These are phyloP conservation scores for Trichoderma gamsii DNA, from an alignment of 495 filamentous ascomycete genomes.

Conservation along the genomic window DNA sequence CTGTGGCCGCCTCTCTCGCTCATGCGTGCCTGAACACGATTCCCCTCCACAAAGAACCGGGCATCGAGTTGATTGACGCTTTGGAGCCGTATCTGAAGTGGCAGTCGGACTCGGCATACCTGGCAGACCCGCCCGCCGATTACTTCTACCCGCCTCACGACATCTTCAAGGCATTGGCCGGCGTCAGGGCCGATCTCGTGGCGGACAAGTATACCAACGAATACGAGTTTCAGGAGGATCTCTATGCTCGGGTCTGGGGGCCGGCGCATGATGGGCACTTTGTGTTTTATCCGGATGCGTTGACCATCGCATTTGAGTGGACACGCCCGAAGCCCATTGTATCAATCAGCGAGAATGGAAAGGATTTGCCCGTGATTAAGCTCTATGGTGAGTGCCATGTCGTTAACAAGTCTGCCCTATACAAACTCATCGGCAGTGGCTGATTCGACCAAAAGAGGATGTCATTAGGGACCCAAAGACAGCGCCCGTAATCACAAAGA, in stretches of 20 bases:
- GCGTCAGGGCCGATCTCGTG: slow-evolving; percentile 29
- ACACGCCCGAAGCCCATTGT: slow-evolving; percentile 30
- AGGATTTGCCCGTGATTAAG: slow-evolving; percentile 33
- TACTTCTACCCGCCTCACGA: slow-evolving; percentile 43
- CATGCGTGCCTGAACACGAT: slow-evolving; percentile 43
- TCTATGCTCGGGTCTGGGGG: slow-evolving; percentile 31
- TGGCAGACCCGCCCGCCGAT: slow-evolving; percentile 36
- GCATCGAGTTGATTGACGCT: slow-evolving; percentile 36
- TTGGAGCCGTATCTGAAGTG: slow-evolving; percentile 39
- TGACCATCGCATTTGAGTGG: slow-evolving; percentile 34
- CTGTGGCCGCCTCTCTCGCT: slow-evolving; percentile 35
- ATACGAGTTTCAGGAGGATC: slow-evolving; percentile 35
- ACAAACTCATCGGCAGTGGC: not conserved
- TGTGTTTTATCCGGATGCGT: slow-evolving; percentile 34
- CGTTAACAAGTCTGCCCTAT: not conserved
- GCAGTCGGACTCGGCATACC: slow-evolving; percentile 37
- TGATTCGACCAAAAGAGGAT: slow-evolving; percentile 17
- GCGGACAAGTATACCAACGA: slow-evolving; percentile 39
- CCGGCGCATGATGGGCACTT: slow-evolving; percentile 44
- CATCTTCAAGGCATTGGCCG: slow-evolving; percentile 35
- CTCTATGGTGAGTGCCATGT: slow-evolving; percentile 22
- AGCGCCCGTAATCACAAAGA: slow-evolving; percentile 28
- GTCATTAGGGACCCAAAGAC: slow-evolving; percentile 23
- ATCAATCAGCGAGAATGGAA: slow-evolving; percentile 35
- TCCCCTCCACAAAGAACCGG: slow-evolving; percentile 35